phyloP scores from a whole-genome alignment of 176 grass and related monocot genomes.

The Microstegium vimineum region DNA sequence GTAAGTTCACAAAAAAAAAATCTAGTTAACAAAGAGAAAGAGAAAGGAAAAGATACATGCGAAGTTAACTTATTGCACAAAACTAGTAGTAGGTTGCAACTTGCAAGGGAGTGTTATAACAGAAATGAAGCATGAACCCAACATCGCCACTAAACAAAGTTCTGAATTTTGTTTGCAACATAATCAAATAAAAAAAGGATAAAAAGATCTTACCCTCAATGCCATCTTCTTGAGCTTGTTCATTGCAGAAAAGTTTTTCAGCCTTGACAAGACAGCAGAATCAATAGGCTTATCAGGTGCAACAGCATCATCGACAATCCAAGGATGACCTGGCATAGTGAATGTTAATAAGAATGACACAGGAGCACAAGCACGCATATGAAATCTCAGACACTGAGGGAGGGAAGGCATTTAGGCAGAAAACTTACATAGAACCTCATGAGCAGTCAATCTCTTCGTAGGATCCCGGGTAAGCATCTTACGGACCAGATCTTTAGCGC shows the following conservation, averaged over 20 bases:
- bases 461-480: conserved; percentile 90
- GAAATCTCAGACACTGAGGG: background rate
- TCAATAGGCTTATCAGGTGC: conserved; percentile 96
- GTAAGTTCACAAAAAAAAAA: background rate
- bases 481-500: conserved; percentile 87
- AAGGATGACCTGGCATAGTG: too few relatives aligned
- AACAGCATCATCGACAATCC: conserved; percentile 65
- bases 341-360: conserved; percentile 3
- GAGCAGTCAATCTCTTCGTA: conserved; percentile 67
- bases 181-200: background rate
- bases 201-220: conserved; percentile 52
- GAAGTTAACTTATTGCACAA: background rate
- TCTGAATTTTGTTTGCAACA: background rate
- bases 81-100: background rate
- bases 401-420: background rate
- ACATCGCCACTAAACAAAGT: background rate
- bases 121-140: background rate
- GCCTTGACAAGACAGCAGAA: conserved; percentile 89
- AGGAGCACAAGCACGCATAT: background rate
- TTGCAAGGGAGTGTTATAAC: background rate
- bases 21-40: background rate
- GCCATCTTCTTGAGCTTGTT: conserved; percentile 54
- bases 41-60: background rate
- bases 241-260: conserved; percentile 96
- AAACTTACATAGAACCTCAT: conserved; percentile 95